Conservation (phyloP, 495 filamentous ascomycete genomes). For the Trichoderma erinaceum region DNA sequence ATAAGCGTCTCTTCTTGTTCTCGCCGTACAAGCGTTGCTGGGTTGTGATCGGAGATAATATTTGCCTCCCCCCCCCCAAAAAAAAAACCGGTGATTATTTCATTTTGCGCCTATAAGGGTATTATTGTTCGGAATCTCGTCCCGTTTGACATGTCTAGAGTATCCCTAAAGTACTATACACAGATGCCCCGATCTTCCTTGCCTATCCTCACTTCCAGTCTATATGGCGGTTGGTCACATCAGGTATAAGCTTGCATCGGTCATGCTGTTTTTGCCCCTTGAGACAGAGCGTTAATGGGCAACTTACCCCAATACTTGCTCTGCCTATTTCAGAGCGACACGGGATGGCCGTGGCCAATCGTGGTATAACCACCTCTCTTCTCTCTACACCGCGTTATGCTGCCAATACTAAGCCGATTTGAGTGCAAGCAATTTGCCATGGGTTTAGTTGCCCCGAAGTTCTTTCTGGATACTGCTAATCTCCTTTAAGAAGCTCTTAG, state of each 20-base stretch:
- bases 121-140: background rate
- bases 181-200: background rate
- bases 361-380: background rate
- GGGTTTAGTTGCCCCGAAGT: conserved; percentile 12
- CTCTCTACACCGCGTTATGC: background rate
- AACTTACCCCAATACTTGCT: background rate
- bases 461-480: conserved; percentile 15
- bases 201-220: background rate
- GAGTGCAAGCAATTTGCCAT: background rate
- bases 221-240: background rate
- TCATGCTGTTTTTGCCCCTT: background rate
- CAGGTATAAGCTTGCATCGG: background rate
- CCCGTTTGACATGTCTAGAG: background rate
- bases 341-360: background rate
- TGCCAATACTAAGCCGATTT: background rate
- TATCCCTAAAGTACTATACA: conserved; percentile 10
- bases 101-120: background rate
- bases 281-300: background rate
- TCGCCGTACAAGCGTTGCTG: background rate
- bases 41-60: no score
- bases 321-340: background rate
- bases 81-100: no score
- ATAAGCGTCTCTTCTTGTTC: background rate
- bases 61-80: no score
- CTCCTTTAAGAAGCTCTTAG: conserved; percentile 30